Evolutionary conservation across 306 rosid species (phyloP).

Genomic region (Amphicarpaea edgeworthii): DNA sequence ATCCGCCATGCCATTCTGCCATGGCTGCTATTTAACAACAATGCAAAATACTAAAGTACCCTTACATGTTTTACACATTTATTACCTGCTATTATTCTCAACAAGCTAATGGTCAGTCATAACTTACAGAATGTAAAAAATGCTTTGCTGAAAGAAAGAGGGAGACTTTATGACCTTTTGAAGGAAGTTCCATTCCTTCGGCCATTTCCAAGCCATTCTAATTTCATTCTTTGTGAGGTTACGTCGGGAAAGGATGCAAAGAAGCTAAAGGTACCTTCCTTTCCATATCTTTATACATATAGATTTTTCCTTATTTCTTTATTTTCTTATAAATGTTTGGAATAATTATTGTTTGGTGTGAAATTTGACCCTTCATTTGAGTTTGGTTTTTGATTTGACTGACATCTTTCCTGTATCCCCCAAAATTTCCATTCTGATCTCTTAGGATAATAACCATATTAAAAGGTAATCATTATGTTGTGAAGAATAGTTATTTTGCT

Average conservation of each 20-base stretch:
- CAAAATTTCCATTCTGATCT: neutral
- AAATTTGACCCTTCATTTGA: neutral
- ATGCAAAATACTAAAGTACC: conserved; percentile 17
- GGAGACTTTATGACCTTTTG: conserved; percentile 73
- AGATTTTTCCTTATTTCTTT: neutral
- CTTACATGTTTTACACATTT: neutral
- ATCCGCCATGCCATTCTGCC: no score
- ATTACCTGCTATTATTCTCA: conserved; percentile 18
- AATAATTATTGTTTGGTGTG: neutral
- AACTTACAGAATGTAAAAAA: conserved; percentile 76
- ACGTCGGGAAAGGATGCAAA: conserved; percentile 84
- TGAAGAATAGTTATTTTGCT: neutral
- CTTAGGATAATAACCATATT: neutral
- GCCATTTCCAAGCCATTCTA: conserved; percentile 92
- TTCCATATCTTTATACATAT: conserved; percentile 3
- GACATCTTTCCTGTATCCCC: neutral
- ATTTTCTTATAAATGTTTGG: neutral
- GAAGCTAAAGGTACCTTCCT: conserved; percentile 77
- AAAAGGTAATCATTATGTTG: neutral
- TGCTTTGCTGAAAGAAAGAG: conserved; percentile 82
- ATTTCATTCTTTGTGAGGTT: conserved; percentile 94
- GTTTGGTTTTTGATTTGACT: conserved; percentile 20
- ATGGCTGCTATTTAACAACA: no score
- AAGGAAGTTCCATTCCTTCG: conserved; percentile 74
- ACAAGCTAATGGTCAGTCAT: conserved; percentile 47